phyloP scores from a whole-genome alignment of 306 rosid species.

The Cucurbita maxima region DNA sequence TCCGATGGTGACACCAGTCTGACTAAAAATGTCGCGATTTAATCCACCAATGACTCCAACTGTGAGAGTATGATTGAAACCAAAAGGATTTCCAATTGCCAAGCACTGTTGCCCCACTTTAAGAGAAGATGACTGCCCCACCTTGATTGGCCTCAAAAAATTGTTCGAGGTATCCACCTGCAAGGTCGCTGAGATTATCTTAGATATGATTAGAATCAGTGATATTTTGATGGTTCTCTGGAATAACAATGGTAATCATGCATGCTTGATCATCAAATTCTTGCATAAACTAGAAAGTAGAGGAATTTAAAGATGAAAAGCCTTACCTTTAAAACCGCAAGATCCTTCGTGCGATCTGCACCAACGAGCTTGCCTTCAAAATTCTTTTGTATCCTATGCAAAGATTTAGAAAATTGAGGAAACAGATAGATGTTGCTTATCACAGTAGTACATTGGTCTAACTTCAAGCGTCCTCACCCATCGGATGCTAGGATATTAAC shows the following conservation, averaged over 20 bases:
- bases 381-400: conserved; percentile 54
- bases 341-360: conserved; percentile 96
- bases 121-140: conserved; percentile 60
- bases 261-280: background rate
- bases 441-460: background rate
- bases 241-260: background rate
- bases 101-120: conserved; percentile 93
- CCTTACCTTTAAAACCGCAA: conserved; percentile 70
- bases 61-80: conserved; percentile 93
- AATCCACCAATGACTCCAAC: conserved; percentile 93
- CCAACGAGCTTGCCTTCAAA: conserved; percentile 89
- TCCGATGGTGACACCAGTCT: conserved; percentile 85
- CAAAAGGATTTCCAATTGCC: conserved; percentile 98
- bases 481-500: conserved; percentile 71
- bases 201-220: background rate
- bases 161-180: conserved; percentile 81
- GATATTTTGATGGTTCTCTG: background rate
- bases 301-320: background rate
- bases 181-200: conserved; percentile 8
- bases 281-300: background rate
- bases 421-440: background rate
- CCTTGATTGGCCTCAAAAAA: conserved; percentile 59
- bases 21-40: conserved; percentile 77
- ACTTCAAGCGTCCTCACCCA: conserved; percentile 47
- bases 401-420: conserved; percentile 10